Conservation (phyloP, 2,329 filamentous ascomycete species). For the Aspergillus viridinutans region DNA sequence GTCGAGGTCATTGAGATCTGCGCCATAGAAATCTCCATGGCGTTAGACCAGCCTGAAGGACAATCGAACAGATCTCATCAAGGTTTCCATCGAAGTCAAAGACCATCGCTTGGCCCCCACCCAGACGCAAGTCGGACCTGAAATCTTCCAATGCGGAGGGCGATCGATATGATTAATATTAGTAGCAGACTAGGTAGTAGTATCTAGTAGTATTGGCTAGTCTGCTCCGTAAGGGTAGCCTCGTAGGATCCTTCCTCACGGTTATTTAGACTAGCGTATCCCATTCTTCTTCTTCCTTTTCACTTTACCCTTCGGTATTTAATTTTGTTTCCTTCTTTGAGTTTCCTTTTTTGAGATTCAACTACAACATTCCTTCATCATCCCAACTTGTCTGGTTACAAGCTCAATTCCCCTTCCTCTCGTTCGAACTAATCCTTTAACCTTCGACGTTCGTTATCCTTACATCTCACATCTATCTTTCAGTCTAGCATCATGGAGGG, state of each 20-base stretch:
- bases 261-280: background rate
- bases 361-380: background rate
- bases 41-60: background rate
- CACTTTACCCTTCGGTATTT: slow-evolving; percentile 2
- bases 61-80: background rate
- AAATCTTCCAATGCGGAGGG: background rate
- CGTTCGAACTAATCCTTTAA: background rate
- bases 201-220: background rate
- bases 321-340: slow-evolving; percentile 1
- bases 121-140: background rate
- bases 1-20: background rate
- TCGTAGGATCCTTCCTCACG: background rate
- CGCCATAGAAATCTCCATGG: background rate
- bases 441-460: background rate
- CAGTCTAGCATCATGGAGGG: background rate
- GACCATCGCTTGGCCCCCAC: background rate
- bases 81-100: background rate
- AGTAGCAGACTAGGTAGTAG: background rate
- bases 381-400: slow-evolving; percentile 8
- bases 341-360: background rate
- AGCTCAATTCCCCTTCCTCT: slow-evolving; percentile 3
- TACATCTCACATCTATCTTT: background rate
- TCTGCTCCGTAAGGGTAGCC: background rate
- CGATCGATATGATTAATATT: background rate
- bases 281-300: slow-evolving; percentile 9